Conservation (phyloP, 2,329 filamentous ascomycete genomes). For the Alternaria alternata region DNA sequence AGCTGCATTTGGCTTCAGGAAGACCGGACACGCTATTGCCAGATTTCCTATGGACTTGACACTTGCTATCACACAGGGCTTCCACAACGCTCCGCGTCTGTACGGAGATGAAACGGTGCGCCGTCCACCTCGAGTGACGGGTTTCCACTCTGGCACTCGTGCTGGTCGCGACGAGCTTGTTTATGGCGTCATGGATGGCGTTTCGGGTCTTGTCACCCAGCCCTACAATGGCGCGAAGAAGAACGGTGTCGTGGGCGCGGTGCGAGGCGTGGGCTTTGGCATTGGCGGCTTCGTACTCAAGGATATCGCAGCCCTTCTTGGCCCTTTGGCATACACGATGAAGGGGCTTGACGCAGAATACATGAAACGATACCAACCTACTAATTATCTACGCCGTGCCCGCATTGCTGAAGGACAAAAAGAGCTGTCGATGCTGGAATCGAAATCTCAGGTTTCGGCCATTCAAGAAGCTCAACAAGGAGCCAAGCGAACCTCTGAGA, state of each 20-base stretch:
- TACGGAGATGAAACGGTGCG: constrained; percentile 76
- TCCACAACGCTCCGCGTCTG: constrained; percentile 74
- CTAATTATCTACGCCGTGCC: constrained; percentile 63
- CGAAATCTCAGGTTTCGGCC: constrained; percentile 11
- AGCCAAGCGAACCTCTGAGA: constrained; percentile 17
- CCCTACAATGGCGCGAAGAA: constrained; percentile 66
- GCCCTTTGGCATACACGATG: constrained; percentile 68
- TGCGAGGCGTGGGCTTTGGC: constrained; percentile 66
- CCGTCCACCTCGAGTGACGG: constrained; percentile 69
- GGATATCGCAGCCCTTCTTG: constrained; percentile 67
- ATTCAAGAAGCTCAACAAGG: constrained; percentile 18
- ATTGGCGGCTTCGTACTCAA: constrained; percentile 71
- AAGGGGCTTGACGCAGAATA: constrained; percentile 71
- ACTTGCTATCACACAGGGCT: constrained; percentile 71
- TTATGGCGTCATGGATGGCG: constrained; percentile 71
- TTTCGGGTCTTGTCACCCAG: constrained; percentile 68
- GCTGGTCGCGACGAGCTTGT: constrained; percentile 69
- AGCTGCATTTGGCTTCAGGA: constrained; percentile 61
- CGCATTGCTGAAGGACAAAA: constrained; percentile 65
- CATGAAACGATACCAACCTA: constrained; percentile 62
- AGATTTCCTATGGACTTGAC: constrained; percentile 68
- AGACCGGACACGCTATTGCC: constrained; percentile 61
- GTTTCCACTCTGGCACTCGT: constrained; percentile 67
- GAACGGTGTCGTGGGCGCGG: constrained; percentile 63
- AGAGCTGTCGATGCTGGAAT: constrained; percentile 35